Percentiles rank a stretch among this genome's conserved stretches.
These are phyloP conservation scores for Teratosphaeria zuluensis DNA, from an alignment of 2,329 filamentous ascomycete species.

Conservation along the genomic window DNA sequence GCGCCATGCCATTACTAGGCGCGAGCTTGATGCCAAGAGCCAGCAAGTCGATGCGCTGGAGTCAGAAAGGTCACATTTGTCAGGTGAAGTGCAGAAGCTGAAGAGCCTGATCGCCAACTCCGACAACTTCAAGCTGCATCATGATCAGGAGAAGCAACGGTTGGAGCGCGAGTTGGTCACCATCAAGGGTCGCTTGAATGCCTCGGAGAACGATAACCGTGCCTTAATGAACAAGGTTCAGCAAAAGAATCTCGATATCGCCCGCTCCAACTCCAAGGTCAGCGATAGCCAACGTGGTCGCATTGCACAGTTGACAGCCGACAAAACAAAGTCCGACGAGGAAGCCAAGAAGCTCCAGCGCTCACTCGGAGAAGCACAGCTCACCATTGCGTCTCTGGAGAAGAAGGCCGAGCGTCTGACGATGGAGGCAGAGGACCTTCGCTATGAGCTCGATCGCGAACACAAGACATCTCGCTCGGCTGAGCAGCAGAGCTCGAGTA, in stretches of 20 bases:
- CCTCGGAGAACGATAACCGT: constrained; percentile 93
- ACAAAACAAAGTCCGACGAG: constrained; percentile 76
- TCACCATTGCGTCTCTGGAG: constrained; percentile 73
- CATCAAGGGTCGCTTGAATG: constrained; percentile 76
- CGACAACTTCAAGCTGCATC: constrained; percentile 77
- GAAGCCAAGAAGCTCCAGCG: constrained; percentile 70
- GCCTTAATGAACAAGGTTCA: constrained; percentile 94
- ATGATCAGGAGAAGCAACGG: constrained; percentile 89
- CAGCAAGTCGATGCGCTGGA: constrained; percentile 71
- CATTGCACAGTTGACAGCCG: constrained; percentile 64
- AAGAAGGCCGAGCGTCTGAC: constrained; percentile 92
- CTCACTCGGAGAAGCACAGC: constrained; percentile 75
- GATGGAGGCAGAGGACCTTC: constrained; percentile 80
- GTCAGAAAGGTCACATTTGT: constrained; percentile 64
- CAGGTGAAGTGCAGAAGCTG: constrained; percentile 71
- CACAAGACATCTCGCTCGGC: constrained; percentile 83
- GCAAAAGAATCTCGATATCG: constrained; percentile 94
- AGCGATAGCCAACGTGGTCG: constrained; percentile 75
- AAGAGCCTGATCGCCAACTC: constrained; percentile 82
- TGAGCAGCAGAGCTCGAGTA: constrained; percentile 74
- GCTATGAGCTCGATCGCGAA: constrained; percentile 82
- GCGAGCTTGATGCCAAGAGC: constrained; percentile 71
- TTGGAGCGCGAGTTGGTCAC: constrained; percentile 85
- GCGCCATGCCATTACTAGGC: constrained; percentile 64
- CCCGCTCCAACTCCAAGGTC: constrained; percentile 75